phyloP scores from a whole-genome alignment of 2,329 filamentous ascomycete species.

The Chrysoporthe puriensis region DNA sequence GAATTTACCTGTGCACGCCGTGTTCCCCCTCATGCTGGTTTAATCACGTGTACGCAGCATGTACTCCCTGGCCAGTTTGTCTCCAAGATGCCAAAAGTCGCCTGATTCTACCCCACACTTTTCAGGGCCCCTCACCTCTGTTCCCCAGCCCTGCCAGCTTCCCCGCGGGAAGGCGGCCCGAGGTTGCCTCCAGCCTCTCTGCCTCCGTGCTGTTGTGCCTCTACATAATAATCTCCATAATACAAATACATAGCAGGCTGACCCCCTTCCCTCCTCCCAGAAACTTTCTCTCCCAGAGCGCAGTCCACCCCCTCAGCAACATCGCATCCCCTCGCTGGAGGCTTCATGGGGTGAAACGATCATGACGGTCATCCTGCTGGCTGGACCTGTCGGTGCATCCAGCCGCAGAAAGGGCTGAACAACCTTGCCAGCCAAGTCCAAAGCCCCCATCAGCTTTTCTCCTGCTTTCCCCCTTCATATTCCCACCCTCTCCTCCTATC shows the following conservation, averaged over 20 bases:
- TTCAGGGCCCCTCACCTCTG: neutral
- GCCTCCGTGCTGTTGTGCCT: neutral
- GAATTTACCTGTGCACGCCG: slow-evolving; percentile 20
- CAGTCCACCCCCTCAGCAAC: neutral
- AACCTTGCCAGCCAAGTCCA: neutral
- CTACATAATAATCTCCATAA: too few relatives aligned
- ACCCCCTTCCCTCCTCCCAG: neutral
- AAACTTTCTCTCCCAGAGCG: neutral
- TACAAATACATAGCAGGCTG: too few relatives aligned
- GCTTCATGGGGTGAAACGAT: too few relatives aligned
- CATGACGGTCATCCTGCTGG: neutral
- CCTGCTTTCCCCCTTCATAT: too few relatives aligned
- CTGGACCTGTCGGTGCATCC: neutral
- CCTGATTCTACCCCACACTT: slow-evolving; percentile 29
- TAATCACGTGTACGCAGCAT: slow-evolving; percentile 24
- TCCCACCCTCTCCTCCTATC: too few relatives aligned
- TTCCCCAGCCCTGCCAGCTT: neutral
- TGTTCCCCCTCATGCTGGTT: slow-evolving; percentile 19
- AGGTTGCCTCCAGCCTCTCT: neutral
- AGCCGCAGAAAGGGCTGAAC: neutral
- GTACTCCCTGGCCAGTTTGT: neutral
- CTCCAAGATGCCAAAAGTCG: slow-evolving; percentile 14
- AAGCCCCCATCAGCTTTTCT: too few relatives aligned
- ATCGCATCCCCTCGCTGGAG: neutral
- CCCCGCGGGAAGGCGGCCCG: slow-evolving; percentile 12